A percentile compares a stretch with the other conserved stretches of the same genome.
These are phyloP conservation scores for Candida nitratophila DNA, from an alignment of 805 yeast genomes.

Conservation along the genomic window DNA sequence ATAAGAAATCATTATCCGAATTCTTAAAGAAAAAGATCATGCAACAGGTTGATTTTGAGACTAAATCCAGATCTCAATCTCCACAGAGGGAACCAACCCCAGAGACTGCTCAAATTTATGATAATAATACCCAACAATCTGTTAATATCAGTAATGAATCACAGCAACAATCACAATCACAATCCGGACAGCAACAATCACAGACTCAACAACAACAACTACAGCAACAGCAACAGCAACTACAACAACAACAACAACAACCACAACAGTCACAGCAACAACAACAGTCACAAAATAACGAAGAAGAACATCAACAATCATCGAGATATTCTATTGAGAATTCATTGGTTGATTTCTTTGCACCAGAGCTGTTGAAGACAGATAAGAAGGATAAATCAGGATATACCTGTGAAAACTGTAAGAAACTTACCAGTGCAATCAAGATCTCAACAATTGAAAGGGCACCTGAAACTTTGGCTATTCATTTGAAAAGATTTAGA, in stretches of 20 bases:
- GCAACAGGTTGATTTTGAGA: slow-evolving; percentile 16
- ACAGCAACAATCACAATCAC: slow-evolving; percentile 1
- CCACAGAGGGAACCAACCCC: background rate
- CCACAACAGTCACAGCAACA: slow-evolving; percentile 1
- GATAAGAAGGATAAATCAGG: slow-evolving; percentile 67
- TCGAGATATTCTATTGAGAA: slow-evolving; percentile 58
- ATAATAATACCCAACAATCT: no score
- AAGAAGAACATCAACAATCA: background rate
- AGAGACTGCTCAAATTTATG: no score
- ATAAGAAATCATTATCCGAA: slow-evolving; percentile 18
- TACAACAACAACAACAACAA: slow-evolving; percentile 1
- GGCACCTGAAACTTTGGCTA: slow-evolving; percentile 82
- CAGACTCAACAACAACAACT: slow-evolving; percentile 2
- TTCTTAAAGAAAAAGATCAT: slow-evolving; percentile 22
- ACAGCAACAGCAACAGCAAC: slow-evolving; percentile 1
- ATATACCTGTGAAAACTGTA: slow-evolving; percentile 84
- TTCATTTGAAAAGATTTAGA: slow-evolving; percentile 87
- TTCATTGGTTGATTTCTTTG: slow-evolving; percentile 75
- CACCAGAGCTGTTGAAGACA: slow-evolving; percentile 67
- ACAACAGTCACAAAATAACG: slow-evolving; percentile 1
- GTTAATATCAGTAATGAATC: slow-evolving; percentile 9
- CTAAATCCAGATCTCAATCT: slow-evolving; percentile 14
- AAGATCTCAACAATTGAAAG: slow-evolving; percentile 68
- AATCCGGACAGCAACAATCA: background rate
- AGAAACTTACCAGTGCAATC: slow-evolving; percentile 65